Evolutionary conservation across 192 early-diverging fungal genomes (phyloP), one percentile per base, ranked within the genome.

Genomic region (Spizellomyces punctatus): DNA sequence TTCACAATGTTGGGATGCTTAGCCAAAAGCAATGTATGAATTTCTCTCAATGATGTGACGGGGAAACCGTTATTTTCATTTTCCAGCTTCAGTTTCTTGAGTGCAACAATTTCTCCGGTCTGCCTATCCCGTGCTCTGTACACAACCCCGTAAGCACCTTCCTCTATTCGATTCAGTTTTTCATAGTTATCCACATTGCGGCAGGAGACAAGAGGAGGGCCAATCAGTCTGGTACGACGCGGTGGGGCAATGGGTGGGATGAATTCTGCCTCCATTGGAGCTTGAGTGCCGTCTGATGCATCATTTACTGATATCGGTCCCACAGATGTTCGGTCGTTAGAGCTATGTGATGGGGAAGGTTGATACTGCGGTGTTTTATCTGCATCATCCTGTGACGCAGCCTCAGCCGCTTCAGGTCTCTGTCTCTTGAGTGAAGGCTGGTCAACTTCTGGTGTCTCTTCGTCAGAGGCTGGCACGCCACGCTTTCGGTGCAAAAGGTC

Each of bases 71-170:
- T 87, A 16, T 77, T 83, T 76, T 93, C 92, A 42, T 89, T 86
- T 45, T 89, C 88, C 5, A 93, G 85, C 70, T 92, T 92, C 43
- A 93, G 72, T 59, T 88, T 85, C 80, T 93, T 93, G 1, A 93
- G 80, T 2, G 92, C 92, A 0, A 92, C 90, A 17, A 91, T 90
- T 47, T 87, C 93, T 16, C 92, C 90, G 5, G 95, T 96, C 5
- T 79, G 55, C 48, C 87, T 74, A 76, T 98, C 91, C 14, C 91
- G 83, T 0, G 95, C 97, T 0, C 97, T 86, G 81, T 95, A 99
- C 6, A 99, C 97, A 12, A 99, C 86, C 6, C 97, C 97, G 77
- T 98, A 99, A 0, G 95, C 87, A 19, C 97, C 97, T 70, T 99
- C 97, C 64, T 94, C 95, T 64, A 99, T 98, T 52, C 93, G 88